Base-by-base conservation (phyloP, 805 yeast species). In the Spathaspora boniae region DNA sequence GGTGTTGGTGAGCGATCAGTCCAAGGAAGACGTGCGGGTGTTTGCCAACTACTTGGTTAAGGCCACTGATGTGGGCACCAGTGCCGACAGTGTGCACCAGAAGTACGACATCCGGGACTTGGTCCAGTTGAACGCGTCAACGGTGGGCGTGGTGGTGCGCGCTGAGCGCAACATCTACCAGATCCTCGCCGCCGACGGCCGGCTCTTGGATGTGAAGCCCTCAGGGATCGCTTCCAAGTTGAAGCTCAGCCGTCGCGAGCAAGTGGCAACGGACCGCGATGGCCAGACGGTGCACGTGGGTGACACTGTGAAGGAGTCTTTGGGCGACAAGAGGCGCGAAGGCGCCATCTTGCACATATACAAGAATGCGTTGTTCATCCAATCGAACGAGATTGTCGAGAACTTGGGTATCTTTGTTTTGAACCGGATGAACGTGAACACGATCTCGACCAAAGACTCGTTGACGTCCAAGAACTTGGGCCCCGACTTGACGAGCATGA, bases 401-500 rank as follows among this genome's bases (percentile, higher is more conserved):
- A 87, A 93, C 56, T 76, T 87, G 33, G 98, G 98, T 62, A 87
- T 93, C 11, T 89, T 91, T 60, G 95, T 85, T 23, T 80, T 82
- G 20, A 79, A 78, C 46, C 75, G 88, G 16, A 65, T 77, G 52
- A 82, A 82, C 51, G 86, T 91, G 26, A 80, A 81, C 45, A 86
- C 96, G 5, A 77, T 88, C 33, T 80, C 95, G 7, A 84, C 94
- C 14, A 88, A 87, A 60, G 88, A 85, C 41, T 82, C 84, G 36
- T 65, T 82, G 46, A 59, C 69, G 14, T 72, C 79, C n/a, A 63
- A 69, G 30, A 68, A 63, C 47, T 66, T 72, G 48, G 74, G 68
- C 6, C 78, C 79, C 31, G 95, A 87, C 53, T 70, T 91, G 43
- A 76, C 79, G 34, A 80, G 80, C 47, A 86, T 91, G 95, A 91